Evolutionary conservation across 192 early-diverging fungal genomes (phyloP).

Genomic region (Paraglomus brasilianum): DNA sequence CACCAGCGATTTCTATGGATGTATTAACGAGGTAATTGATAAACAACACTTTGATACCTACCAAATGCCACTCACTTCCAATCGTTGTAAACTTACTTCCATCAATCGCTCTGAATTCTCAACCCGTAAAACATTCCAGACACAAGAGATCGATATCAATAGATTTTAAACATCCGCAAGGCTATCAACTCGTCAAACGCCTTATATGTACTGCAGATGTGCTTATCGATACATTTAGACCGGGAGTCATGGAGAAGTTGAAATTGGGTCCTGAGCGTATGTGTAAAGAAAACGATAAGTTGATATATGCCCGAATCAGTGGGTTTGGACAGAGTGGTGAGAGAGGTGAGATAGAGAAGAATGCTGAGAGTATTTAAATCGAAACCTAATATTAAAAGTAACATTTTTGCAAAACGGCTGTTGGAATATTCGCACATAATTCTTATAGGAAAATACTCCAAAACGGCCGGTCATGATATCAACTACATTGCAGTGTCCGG

Average conservation of each 20-base stretch:
- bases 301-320: constrained; percentile 64
- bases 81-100: background rate
- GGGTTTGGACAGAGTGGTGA: constrained; percentile 65
- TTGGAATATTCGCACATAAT: constrained; percentile 6
- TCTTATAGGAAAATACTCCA: constrained; percentile 42
- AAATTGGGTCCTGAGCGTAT: constrained; percentile 61
- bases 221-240: constrained; percentile 65
- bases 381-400: background rate
- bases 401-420: background rate
- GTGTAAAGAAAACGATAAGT: constrained; percentile 49
- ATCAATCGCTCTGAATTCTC: background rate
- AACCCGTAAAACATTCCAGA: constrained; percentile 27
- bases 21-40: constrained; percentile 43
- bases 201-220: constrained; percentile 56
- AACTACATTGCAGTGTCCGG: constrained; percentile 70
- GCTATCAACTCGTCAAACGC: constrained; percentile 44
- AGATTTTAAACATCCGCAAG: constrained; percentile 53
- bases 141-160: constrained; percentile 64
- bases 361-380: background rate
- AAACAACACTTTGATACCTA: too few relatives aligned
- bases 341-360: background rate
- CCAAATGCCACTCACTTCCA: background rate
- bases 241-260: constrained; percentile 69
- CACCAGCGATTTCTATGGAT: constrained; percentile 39
- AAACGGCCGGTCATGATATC: constrained; percentile 63